Evolutionary conservation across 2,329 filamentous ascomycete species (phyloP).

Genomic region (Aspergillus melleus): DNA sequence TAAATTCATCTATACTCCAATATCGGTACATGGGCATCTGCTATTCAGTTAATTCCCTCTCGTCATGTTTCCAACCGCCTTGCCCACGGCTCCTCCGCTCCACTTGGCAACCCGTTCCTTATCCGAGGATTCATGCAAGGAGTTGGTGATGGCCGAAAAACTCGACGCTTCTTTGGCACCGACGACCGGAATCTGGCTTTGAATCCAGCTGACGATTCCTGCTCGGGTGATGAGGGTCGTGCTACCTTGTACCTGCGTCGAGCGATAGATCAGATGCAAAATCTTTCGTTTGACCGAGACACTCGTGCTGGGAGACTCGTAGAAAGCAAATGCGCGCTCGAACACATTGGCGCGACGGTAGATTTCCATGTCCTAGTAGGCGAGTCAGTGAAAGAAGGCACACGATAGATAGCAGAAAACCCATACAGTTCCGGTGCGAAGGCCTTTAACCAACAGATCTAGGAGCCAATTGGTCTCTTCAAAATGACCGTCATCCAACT

Average conservation of each 20-base stretch:
- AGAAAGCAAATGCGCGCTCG: slow-evolving; percentile 71
- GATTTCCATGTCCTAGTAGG: slow-evolving; percentile 46
- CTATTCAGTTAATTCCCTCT: slow-evolving; percentile 7
- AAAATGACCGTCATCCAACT: slow-evolving; percentile 70
- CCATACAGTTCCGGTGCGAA: slow-evolving; percentile 54
- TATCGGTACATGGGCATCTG: no score
- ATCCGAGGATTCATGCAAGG: slow-evolving; percentile 67
- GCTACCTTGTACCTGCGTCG: slow-evolving; percentile 69
- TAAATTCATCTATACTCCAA: no score
- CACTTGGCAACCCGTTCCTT: slow-evolving; percentile 64
- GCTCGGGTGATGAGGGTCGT: slow-evolving; percentile 78
- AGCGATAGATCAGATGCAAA: slow-evolving; percentile 62
- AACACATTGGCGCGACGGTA: slow-evolving; percentile 64
- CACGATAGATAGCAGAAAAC: no score
- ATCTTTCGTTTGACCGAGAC: slow-evolving; percentile 63
- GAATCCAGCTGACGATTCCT: slow-evolving; percentile 73
- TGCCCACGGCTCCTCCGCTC: slow-evolving; percentile 56
- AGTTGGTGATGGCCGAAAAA: slow-evolving; percentile 57
- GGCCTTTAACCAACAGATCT: slow-evolving; percentile 67
- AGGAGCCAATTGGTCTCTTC: slow-evolving; percentile 75
- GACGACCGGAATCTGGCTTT: slow-evolving; percentile 57
- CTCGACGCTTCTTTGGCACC: slow-evolving; percentile 43
- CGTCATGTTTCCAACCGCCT: slow-evolving; percentile 28
- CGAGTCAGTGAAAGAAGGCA: slow-evolving; percentile 12
- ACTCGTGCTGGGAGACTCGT: slow-evolving; percentile 65